Evolutionary conservation across 148 eudicot species (phyloP).

Genomic region (Nepenthes gracilis): DNA sequence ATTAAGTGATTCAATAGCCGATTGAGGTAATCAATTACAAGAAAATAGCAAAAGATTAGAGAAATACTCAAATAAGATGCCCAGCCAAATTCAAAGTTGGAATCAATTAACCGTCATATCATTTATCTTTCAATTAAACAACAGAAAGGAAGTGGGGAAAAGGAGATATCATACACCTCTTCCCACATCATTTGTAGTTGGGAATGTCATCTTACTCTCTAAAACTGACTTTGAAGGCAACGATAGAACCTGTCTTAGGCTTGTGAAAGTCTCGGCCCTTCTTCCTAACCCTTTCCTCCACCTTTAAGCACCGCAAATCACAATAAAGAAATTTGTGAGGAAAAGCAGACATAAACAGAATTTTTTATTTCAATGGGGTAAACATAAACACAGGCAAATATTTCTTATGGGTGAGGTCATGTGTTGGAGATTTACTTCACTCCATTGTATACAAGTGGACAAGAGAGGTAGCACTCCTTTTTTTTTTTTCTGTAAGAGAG

Average conservation of each 20-base stretch:
- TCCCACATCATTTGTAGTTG: neutral
- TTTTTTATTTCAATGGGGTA: neutral
- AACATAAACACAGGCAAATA: neutral
- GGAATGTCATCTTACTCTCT: conserved; percentile 64
- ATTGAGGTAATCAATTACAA: too few species aligned
- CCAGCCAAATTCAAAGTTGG: neutral
- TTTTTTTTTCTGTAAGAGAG: too few species aligned
- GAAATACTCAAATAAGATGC: too few species aligned
- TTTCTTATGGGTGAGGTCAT: too few species aligned
- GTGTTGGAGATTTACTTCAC: too few species aligned
- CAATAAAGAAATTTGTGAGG: conserved; percentile 6
- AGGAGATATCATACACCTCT: neutral
- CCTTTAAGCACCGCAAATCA: conserved; percentile 30
- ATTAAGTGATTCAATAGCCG: too few species aligned
- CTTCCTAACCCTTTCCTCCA: conserved; percentile 78
- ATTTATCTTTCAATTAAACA: conserved; percentile 3
- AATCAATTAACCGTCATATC: neutral
- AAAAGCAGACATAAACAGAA: too few species aligned
- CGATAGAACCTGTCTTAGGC: conserved; percentile 80
- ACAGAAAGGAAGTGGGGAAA: neutral
- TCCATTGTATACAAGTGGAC: too few species aligned
- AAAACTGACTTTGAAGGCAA: conserved; percentile 91
- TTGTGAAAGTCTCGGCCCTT: conserved; percentile 67
- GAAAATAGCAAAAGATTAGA: too few species aligned
- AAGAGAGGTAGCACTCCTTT: too few species aligned